Percentiles rank a stretch among this genome's conserved stretches.
Conservation (phyloP, 192 early-diverging fungal species). For the Gamsiella multidivaricata region DNA sequence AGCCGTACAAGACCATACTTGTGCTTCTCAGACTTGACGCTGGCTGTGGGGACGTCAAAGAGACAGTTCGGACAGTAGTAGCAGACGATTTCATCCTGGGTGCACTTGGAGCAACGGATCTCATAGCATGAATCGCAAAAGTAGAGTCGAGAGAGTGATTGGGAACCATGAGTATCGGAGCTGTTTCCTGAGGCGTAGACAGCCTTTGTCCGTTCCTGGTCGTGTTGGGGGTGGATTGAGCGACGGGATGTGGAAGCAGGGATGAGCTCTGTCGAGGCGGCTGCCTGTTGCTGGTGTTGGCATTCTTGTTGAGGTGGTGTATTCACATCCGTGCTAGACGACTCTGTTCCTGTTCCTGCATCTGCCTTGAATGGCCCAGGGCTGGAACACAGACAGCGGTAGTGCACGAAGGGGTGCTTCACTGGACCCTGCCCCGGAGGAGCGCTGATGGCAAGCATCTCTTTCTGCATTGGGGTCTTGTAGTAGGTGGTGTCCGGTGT, state of each 20-base stretch:
- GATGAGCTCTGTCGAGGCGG: not conserved
- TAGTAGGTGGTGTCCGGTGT: too few relatives aligned
- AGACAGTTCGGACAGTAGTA: conserved; percentile 97
- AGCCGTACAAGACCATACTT: too few relatives aligned
- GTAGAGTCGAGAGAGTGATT: conserved; percentile 77
- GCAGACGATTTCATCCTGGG: conserved; percentile 85
- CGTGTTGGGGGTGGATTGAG: not conserved
- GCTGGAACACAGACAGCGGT: conserved; percentile 47
- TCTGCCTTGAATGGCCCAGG: conserved; percentile 17
- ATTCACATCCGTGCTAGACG: not conserved
- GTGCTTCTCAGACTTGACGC: conserved; percentile 96
- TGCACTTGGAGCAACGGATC: conserved; percentile 83
- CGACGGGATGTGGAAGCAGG: not conserved
- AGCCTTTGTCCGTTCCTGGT: conserved; percentile 1
- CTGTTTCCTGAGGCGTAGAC: conserved; percentile 42
- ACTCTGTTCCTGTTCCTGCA: conserved; percentile 2
- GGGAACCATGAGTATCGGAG: conserved; percentile 43
- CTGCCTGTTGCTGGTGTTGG: not conserved
- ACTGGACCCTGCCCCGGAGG: conserved; percentile 35
- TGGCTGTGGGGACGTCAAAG: conserved; percentile 96
- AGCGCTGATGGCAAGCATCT: conserved; percentile 46
- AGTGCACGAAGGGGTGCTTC: conserved; percentile 44
- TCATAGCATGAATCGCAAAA: conserved; percentile 91
- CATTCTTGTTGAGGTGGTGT: not conserved
- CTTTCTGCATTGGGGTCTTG: not conserved